Conservation (phyloP, 2,329 filamentous ascomycete species). For the Karstenula rhodostoma region DNA sequence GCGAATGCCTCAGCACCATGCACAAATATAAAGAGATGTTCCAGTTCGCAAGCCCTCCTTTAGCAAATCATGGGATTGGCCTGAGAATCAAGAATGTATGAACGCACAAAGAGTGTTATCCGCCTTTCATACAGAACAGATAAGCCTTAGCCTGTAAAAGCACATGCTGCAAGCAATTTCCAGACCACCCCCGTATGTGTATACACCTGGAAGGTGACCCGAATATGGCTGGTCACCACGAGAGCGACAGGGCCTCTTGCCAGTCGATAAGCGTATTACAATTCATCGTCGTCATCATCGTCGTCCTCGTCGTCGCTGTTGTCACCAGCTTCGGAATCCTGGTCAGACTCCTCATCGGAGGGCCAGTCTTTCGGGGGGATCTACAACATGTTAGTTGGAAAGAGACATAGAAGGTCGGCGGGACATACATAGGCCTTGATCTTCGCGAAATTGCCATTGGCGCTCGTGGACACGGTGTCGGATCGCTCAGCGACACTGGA, state of each 20-base stretch:
- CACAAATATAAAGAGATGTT: background rate
- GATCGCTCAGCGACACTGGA: slow-evolving; percentile 39
- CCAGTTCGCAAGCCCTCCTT: background rate
- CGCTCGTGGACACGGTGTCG: slow-evolving; percentile 13
- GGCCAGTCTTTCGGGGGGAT: slow-evolving; percentile 35
- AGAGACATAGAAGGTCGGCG: background rate
- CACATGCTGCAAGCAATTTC: background rate
- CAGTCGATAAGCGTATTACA: background rate
- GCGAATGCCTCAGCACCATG: too few relatives aligned
- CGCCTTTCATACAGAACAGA: background rate
- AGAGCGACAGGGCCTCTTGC: background rate
- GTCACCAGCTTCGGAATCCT: slow-evolving; percentile 48
- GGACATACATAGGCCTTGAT: slow-evolving; percentile 39
- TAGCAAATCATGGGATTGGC: background rate
- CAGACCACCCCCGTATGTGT: background rate
- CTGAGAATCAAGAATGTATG: background rate
- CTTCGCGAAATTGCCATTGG: slow-evolving; percentile 37
- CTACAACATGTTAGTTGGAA: slow-evolving; percentile 18
- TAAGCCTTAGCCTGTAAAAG: background rate
- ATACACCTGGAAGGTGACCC: background rate
- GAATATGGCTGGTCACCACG: background rate
- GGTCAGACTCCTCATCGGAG: slow-evolving; percentile 50
- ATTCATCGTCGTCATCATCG: slow-evolving; percentile 47
- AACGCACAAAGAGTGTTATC: background rate
- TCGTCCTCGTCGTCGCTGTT: slow-evolving; percentile 48